These are phyloP conservation scores for Fusarium algeriense DNA, from an alignment of 2,329 filamentous ascomycete species.

Conservation along the genomic window DNA sequence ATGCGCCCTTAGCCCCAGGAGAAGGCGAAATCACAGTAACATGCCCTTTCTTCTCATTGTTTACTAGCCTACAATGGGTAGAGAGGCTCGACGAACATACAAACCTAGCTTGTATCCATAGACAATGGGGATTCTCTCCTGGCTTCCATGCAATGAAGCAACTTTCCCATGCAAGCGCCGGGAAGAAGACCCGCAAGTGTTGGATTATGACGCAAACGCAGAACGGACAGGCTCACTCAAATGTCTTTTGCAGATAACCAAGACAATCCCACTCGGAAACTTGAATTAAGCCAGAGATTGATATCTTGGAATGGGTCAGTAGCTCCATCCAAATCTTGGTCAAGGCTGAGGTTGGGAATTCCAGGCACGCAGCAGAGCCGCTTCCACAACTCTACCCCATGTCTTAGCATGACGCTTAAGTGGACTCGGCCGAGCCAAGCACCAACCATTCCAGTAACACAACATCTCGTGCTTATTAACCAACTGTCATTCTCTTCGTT, in stretches of 20 bases:
- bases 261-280: slow-evolving; percentile 8
- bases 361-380: slow-evolving; percentile 31
- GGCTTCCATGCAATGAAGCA: slow-evolving; percentile 17
- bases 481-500: neutral
- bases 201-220: slow-evolving; percentile 42
- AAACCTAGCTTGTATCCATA: slow-evolving; percentile 10
- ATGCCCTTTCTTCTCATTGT: neutral
- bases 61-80: neutral
- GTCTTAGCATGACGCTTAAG: slow-evolving; percentile 35
- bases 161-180: slow-evolving; percentile 29
- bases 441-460: slow-evolving; percentile 11
- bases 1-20: slow-evolving; percentile 21
- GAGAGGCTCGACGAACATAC: slow-evolving; percentile 24
- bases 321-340: neutral
- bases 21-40: slow-evolving; percentile 1
- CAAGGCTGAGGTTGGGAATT: neutral
- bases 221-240: neutral
- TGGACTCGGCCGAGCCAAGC: slow-evolving; percentile 30
- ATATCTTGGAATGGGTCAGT: slow-evolving; percentile 5
- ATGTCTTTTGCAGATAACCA: slow-evolving; percentile 1
- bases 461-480: neutral
- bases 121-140: slow-evolving; percentile 21
- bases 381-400: slow-evolving; percentile 29
- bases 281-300: slow-evolving; percentile 15
- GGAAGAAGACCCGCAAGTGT: slow-evolving; percentile 24